These are phyloP conservation scores for Microcyclospora pomicola DNA, from an alignment of 2,329 filamentous ascomycete species.

Conservation along the genomic window DNA sequence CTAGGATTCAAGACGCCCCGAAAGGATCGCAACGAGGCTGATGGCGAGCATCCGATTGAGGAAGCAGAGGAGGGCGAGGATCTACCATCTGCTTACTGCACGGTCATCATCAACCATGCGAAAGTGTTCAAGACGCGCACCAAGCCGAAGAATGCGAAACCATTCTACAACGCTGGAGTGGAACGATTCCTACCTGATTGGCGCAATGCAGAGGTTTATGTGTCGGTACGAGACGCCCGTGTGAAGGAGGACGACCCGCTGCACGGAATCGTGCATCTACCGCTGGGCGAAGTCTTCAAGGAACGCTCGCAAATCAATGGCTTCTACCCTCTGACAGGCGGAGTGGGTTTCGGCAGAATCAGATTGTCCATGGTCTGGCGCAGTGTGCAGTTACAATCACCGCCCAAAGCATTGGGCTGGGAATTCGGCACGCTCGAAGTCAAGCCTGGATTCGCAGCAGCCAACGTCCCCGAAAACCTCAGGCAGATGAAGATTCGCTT, in stretches of 20 bases:
- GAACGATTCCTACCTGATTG: conserved; percentile 61
- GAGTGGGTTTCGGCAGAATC: conserved; percentile 56
- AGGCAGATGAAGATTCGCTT: conserved; percentile 43
- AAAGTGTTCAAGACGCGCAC: conserved; percentile 57
- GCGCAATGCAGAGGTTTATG: conserved; percentile 50
- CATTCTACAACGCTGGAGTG: conserved; percentile 65
- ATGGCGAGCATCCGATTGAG: conserved; percentile 27
- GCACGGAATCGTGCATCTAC: conserved; percentile 56
- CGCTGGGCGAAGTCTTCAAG: conserved; percentile 47
- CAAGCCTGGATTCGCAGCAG: conserved; percentile 36
- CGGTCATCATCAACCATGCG: conserved; percentile 58
- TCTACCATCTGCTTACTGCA: conserved; percentile 58
- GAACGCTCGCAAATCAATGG: conserved; percentile 51
- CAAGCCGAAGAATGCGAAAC: conserved; percentile 65
- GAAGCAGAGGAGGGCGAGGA: conserved; percentile 48
- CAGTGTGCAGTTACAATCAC: conserved; percentile 50
- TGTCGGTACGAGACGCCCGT: conserved; percentile 53
- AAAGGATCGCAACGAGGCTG: conserved; percentile 36
- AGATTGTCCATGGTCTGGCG: conserved; percentile 62
- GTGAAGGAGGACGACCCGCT: conserved; percentile 56
- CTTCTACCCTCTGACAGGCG: conserved; percentile 54
- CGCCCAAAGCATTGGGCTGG: conserved; percentile 50
- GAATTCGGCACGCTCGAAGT: conserved; percentile 58
- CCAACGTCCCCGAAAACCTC: conserved; percentile 30
- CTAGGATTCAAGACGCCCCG: conserved; percentile 48